These are phyloP conservation scores for Pseudopyrenochaeta lycopersici DNA, from an alignment of 2,329 filamentous ascomycete genomes.

Conservation along the genomic window DNA sequence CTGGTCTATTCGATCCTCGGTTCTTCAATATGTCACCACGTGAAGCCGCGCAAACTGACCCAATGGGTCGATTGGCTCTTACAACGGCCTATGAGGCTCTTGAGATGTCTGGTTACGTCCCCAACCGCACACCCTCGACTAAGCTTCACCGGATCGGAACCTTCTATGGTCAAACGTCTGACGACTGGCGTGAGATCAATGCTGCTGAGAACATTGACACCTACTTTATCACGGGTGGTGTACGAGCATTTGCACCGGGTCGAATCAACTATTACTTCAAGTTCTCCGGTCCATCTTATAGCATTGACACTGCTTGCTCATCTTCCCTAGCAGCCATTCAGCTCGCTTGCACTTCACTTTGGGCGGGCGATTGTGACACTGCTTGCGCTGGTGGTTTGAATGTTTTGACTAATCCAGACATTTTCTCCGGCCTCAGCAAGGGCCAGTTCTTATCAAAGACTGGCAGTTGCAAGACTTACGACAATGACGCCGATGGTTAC, in stretches of 20 bases:
- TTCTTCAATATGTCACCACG: conserved; percentile 90
- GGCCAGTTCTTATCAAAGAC: conserved; percentile 82
- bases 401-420: conserved; percentile 81
- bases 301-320: conserved; percentile 80
- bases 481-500: conserved; percentile 82
- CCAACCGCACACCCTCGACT: conserved; percentile 74
- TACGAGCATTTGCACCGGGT: conserved; percentile 68
- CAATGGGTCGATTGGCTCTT: conserved; percentile 79
- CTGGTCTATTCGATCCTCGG: conserved; percentile 79
- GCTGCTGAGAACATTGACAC: conserved; percentile 75
- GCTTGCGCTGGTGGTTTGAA: conserved; percentile 82
- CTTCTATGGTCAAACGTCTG: conserved; percentile 78
- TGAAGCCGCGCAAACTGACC: conserved; percentile 81
- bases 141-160: conserved; percentile 72
- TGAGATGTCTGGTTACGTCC: conserved; percentile 81
- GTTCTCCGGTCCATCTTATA: conserved; percentile 76
- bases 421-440: conserved; percentile 77
- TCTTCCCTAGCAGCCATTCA: conserved; percentile 77
- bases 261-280: conserved; percentile 81
- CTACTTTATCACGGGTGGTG: conserved; percentile 71
- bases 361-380: conserved; percentile 80
- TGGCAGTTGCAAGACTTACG: conserved; percentile 81
- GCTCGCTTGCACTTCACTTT: conserved; percentile 75
- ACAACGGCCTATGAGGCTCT: conserved; percentile 82
- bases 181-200: conserved; percentile 82